Evolutionary conservation across 306 rosid genomes (phyloP).

Genomic region (Herpetospermum pedunculosum): DNA sequence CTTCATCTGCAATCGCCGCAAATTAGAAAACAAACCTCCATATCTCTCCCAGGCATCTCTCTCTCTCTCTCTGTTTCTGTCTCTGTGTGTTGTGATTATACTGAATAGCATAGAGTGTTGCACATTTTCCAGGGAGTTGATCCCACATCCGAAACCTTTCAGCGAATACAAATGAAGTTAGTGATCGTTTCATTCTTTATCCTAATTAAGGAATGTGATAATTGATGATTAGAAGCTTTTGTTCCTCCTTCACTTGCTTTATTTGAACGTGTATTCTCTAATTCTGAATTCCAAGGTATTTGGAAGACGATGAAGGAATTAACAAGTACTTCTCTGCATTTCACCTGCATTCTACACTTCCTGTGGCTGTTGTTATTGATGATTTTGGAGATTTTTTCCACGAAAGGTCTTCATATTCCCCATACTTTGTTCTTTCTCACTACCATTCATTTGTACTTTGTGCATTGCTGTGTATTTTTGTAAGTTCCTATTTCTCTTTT

Average conservation of each 20-base stretch:
- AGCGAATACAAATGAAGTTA: slow-evolving; percentile 68
- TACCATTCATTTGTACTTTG: background rate
- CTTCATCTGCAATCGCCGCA: slow-evolving; percentile 54
- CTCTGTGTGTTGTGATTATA: background rate
- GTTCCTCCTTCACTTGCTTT: background rate
- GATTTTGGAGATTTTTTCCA: slow-evolving; percentile 76
- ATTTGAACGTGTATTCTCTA: background rate
- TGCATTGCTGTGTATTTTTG: background rate
- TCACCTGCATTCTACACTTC: slow-evolving; percentile 52
- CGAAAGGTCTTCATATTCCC: slow-evolving; percentile 28
- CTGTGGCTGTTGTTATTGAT: slow-evolving; percentile 58
- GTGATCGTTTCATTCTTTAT: background rate
- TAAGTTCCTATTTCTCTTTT: background rate
- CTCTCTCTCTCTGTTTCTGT: background rate
- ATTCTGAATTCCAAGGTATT: slow-evolving; percentile 32
- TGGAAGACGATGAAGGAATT: slow-evolving; percentile 64
- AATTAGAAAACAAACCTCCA: slow-evolving; percentile 63
- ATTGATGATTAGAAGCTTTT: background rate
- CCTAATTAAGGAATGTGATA: no score
- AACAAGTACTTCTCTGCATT: slow-evolving; percentile 82
- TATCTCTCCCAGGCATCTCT: slow-evolving; percentile 63
- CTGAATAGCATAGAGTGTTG: background rate
- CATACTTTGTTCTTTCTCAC: background rate
- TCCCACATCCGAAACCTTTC: slow-evolving; percentile 47
- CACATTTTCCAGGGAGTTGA: slow-evolving; percentile 49